Evolutionary conservation across 345 rosid species (phyloP).

Genomic region (Linum usitatissimum): DNA sequence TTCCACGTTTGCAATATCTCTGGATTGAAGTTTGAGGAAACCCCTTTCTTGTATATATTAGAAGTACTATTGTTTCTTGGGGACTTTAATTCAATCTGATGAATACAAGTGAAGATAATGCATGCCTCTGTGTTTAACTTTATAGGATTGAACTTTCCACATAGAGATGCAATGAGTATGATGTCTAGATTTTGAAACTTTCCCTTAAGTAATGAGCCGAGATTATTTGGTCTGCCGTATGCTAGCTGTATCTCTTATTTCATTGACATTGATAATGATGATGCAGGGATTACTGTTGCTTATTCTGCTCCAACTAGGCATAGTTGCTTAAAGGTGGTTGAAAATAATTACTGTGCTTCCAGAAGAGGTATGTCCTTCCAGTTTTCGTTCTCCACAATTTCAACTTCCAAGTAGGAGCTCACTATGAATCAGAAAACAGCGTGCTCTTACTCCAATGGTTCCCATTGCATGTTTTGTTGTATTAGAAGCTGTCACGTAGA

Average conservation of each 20-base stretch:
- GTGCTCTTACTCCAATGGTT: not conserved
- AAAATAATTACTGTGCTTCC: constrained; percentile 89
- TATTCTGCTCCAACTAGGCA: constrained; percentile 74
- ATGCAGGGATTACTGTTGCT: constrained; percentile 63
- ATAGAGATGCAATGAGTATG: too few relatives aligned
- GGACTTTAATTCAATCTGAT: not conserved
- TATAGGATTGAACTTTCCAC: not conserved
- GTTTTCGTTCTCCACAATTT: not conserved
- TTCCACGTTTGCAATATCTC: not conserved
- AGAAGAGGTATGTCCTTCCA: constrained; percentile 48
- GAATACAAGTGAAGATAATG: not conserved
- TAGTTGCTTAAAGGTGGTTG: constrained; percentile 78
- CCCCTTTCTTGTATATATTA: not conserved
- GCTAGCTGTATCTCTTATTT: constrained; percentile 2
- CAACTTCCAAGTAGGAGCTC: not conserved
- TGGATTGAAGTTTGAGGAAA: not conserved
- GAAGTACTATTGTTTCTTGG: not conserved
- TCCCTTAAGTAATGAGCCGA: not conserved
- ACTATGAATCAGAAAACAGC: not conserved
- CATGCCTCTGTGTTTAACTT: not conserved
- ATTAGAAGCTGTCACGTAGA: not conserved
- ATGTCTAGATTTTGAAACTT: not conserved
- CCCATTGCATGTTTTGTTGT: not conserved
- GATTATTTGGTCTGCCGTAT: not conserved
- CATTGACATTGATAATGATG: constrained; percentile 13